Conservation (phyloP, 257 asterid genomes). For the Pogostemon cablin region DNA sequence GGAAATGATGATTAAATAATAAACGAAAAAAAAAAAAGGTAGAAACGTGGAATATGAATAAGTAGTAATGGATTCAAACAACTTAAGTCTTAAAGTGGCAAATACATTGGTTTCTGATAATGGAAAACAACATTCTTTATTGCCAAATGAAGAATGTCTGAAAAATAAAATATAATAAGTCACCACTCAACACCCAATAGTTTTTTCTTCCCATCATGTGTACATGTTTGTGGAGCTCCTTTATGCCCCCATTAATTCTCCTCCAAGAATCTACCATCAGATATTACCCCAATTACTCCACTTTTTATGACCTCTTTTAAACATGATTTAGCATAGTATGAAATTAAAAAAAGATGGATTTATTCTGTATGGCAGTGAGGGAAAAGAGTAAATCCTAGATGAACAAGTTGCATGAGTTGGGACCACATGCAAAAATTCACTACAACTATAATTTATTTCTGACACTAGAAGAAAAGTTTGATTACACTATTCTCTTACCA, state of each 20-base stretch:
- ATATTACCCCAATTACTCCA: not conserved
- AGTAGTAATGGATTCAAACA: slow-evolving; percentile 5
- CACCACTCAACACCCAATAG: slow-evolving; percentile 21
- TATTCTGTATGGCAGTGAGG: slow-evolving; percentile 20
- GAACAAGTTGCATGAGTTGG: slow-evolving; percentile 40
- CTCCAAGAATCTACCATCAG: slow-evolving; percentile 31
- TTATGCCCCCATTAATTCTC: slow-evolving; percentile 41
- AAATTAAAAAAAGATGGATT: slow-evolving; percentile 16
- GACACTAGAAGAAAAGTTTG: slow-evolving; percentile 33
- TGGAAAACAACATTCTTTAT: slow-evolving; percentile 30
- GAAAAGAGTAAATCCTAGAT: not conserved
- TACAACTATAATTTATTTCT: slow-evolving; percentile 21
- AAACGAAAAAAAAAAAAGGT: not conserved
- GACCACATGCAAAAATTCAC: slow-evolving; percentile 47
- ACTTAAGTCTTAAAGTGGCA: slow-evolving; percentile 36
- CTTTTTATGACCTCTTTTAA: no score
- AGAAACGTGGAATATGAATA: slow-evolving; percentile 26
- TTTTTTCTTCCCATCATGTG: slow-evolving; percentile 23
- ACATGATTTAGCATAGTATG: no score
- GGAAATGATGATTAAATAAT: not conserved
- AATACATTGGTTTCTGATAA: slow-evolving; percentile 36
- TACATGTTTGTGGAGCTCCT: slow-evolving; percentile 57
- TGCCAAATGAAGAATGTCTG: slow-evolving; percentile 36
- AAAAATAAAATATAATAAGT: slow-evolving; percentile 13
- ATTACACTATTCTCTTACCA: not conserved